Evolutionary conservation across 2,329 filamentous ascomycete species (phyloP).

Genomic region (Phaeosphaeriaceae sp.): DNA sequence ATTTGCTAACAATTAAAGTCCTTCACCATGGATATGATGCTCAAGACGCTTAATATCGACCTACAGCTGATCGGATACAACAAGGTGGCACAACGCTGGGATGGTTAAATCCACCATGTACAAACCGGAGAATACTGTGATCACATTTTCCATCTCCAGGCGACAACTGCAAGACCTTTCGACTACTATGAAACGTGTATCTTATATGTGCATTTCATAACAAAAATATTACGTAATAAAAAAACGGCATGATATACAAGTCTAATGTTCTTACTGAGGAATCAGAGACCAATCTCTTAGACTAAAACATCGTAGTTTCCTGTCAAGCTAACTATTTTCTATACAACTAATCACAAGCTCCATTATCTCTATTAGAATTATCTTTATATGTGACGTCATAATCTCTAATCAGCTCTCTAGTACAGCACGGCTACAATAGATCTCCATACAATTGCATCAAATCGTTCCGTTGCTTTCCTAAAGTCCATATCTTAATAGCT

Average conservation of each 20-base stretch:
- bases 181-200: background rate
- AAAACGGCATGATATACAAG: background rate
- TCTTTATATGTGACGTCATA: background rate
- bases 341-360: background rate
- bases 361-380: background rate
- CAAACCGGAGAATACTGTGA: background rate
- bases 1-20: conserved; percentile 46
- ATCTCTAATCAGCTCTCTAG: background rate
- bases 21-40: conserved; percentile 74
- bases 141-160: too few relatives aligned
- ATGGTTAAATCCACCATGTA: conserved; percentile 48
- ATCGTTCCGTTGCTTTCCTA: background rate
- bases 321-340: too few relatives aligned
- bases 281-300: background rate
- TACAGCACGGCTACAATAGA: background rate
- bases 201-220: conserved; percentile 1
- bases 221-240: background rate
- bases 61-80: conserved; percentile 69
- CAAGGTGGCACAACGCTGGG: conserved; percentile 63
- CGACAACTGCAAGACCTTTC: background rate
- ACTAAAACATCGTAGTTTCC: too few relatives aligned
- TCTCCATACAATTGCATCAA: background rate
- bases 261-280: background rate
- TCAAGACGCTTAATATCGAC: conserved; percentile 69
- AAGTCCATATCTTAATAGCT: background rate